A percentile compares a stretch with the other conserved stretches of the same genome.
phyloP scores from a whole-genome alignment of 2,329 filamentous ascomycete genomes.

The Corynespora cassiicola region DNA sequence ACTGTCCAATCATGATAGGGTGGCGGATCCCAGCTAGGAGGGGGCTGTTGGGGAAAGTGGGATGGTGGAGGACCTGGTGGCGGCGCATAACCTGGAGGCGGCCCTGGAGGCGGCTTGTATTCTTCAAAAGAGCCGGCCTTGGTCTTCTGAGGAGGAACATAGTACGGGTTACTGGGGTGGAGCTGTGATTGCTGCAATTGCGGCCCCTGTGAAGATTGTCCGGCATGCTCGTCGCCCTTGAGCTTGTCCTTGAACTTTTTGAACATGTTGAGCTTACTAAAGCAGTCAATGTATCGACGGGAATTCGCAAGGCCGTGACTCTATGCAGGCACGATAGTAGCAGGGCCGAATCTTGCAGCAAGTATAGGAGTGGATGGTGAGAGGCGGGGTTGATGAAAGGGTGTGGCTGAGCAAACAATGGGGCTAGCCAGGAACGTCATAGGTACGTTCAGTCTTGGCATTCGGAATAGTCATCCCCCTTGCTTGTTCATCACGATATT shows the following conservation, averaged over 20 bases:
- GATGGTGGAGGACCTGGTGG: slow-evolving; percentile 32
- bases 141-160: slow-evolving; percentile 24
- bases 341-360: not conserved
- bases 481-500: too few relatives aligned
- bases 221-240: slow-evolving; percentile 35
- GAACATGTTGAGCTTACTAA: slow-evolving; percentile 29
- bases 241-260: slow-evolving; percentile 44
- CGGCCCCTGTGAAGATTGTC: slow-evolving; percentile 20
- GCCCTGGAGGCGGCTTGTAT: slow-evolving; percentile 37
- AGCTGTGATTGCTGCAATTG: slow-evolving; percentile 27
- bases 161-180: slow-evolving; percentile 33
- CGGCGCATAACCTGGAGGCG: slow-evolving; percentile 36
- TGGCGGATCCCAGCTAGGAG: slow-evolving; percentile 53
- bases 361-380: not conserved
- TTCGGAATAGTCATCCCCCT: too few relatives aligned
- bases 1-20: slow-evolving; percentile 75
- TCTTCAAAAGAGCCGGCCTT: slow-evolving; percentile 23
- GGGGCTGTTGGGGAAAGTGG: slow-evolving; percentile 36
- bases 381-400: too few relatives aligned
- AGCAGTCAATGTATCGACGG: slow-evolving; percentile 1
- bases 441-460: too few relatives aligned
- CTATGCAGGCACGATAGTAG: not conserved
- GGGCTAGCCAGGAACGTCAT: too few relatives aligned
- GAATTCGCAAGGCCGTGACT: not conserved
- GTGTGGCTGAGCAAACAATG: slow-evolving; percentile 7